Evolutionary conservation across 2,329 filamentous ascomycete genomes (phyloP).

Genomic region (Triangularia verruculosa): DNA sequence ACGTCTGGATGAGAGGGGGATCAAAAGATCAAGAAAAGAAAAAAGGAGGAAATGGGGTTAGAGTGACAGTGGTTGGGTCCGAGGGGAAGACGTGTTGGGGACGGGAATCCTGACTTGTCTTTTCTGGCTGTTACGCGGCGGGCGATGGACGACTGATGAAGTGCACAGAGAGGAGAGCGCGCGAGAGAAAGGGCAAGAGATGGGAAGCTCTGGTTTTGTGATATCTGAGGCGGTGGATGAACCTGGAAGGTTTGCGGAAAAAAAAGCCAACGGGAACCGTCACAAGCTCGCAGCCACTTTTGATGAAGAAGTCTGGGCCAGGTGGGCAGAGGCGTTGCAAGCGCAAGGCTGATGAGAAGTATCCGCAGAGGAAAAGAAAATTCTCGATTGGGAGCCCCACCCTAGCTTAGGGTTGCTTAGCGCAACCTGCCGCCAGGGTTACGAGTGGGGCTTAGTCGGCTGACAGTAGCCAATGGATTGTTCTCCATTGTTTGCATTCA

Average conservation of each 20-base stretch:
- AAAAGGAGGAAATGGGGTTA: background rate
- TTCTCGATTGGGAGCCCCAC: conserved; percentile 1
- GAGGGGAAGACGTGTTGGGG: background rate
- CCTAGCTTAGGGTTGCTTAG: background rate
- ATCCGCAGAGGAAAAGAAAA: background rate
- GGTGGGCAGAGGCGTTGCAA: too few species aligned
- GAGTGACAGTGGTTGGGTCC: background rate
- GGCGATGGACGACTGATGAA: conserved; percentile 2
- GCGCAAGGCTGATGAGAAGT: background rate
- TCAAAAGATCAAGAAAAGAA: conserved; percentile 40
- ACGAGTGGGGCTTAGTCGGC: background rate
- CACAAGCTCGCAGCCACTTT: background rate
- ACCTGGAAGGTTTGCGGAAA: background rate
- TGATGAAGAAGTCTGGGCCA: background rate
- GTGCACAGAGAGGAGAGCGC: background rate
- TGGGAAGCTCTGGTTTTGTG: background rate
- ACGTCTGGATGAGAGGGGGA: background rate
- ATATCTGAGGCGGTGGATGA: background rate
- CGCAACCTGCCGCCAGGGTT: background rate
- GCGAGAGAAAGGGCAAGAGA: background rate
- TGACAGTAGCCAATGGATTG: background rate
- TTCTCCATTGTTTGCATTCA: background rate
- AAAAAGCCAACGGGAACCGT: background rate
- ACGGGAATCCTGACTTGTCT: background rate
- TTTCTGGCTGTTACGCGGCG: background rate